These are phyloP conservation scores for Cymodocea nodosa DNA, from an alignment of 116 monocot genomes.

Conservation along the genomic window DNA sequence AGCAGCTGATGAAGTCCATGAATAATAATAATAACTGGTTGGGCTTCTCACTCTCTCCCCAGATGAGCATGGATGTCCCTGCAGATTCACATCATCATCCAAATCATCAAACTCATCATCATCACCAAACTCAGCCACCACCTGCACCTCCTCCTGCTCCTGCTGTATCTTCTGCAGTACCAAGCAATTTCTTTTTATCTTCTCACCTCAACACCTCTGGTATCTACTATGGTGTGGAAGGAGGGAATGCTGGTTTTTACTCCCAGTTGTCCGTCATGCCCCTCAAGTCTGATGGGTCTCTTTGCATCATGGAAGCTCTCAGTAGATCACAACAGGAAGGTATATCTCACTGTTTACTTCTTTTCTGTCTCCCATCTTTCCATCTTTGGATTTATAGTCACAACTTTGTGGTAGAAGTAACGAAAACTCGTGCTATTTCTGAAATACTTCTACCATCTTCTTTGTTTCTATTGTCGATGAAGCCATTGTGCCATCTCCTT, in stretches of 20 bases:
- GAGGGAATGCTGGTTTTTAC: constrained; percentile 38
- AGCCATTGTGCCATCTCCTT: constrained; percentile 67
- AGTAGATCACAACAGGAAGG: constrained; percentile 61
- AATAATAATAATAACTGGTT: constrained; percentile 56
- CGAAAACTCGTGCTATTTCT: neutral
- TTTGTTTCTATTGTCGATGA: constrained; percentile 14
- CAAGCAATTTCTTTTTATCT: constrained; percentile 35
- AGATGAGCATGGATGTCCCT: constrained; percentile 66
- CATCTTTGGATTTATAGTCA: neutral
- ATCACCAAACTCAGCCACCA: constrained; percentile 23
- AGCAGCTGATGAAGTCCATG: constrained; percentile 60
- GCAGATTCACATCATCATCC: constrained; percentile 29
- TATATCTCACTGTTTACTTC: constrained; percentile 14
- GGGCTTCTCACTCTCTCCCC: constrained; percentile 91
- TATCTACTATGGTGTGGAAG: constrained; percentile 57
- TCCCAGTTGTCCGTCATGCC: constrained; percentile 62
- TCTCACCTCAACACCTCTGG: constrained; percentile 28
- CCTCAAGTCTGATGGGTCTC: constrained; percentile 89
- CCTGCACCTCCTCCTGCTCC: constrained; percentile 10
- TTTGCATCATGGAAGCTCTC: constrained; percentile 94
- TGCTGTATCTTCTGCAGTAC: constrained; percentile 19
- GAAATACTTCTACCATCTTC: constrained; percentile 5
- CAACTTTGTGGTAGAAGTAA: neutral
- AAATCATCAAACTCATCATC: constrained; percentile 25
- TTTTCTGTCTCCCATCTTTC: constrained; percentile 7